Base-by-base conservation (phyloP, 441 rosid species). In the Corymbia calophylla region DNA sequence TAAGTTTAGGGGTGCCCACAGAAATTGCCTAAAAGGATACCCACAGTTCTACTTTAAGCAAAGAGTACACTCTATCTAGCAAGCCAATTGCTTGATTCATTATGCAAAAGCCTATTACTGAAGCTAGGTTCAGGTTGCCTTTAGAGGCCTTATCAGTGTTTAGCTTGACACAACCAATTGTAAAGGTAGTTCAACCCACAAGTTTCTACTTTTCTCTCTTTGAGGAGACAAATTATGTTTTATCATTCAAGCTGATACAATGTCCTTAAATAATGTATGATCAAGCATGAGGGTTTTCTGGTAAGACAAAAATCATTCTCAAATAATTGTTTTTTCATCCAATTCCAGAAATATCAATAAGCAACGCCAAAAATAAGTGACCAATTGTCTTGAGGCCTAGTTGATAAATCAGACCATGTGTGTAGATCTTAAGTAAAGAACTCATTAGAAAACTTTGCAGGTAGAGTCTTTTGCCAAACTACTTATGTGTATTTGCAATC, bases 371-470 rank as follows among this genome's bases (percentile, higher is more conserved):
- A 23, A 56, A 23, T 1, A 56, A 56, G 62, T 56, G 14, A 56
- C 3, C 62, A 56, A 9, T 56, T 56, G 25, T 21, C 29, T 56
- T 1, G 14, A 3, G 25, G 13, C 5, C 29, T 23, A 21, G 6
- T 23, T 0, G 29, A 56, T 56, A 0, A 58, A 25, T 25, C 1
- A 58, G 0, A 58, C 29, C 3, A 9, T 58, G 62, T 27, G 6
- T 58, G 5, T 58, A 0, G 60, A 55, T 56, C 27, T 21, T 56
- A 11, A 27, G 27, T 56, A 21, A 56, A 56, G 21, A 19, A 19
- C 23, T 55, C 5, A 3, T 11, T 25, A 4, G 0, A 2, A 55
- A 55, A 55, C 8, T 17, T 21, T 0, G 12, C 1, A 0, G 12
- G 21, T 21, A 56, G n/a, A 58, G 25, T 58, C 14, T 58, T 58